Evolutionary conservation across 768 basidiomycete genomes (phyloP).

Genomic region (Pilatotrama ljubarskyi): DNA sequence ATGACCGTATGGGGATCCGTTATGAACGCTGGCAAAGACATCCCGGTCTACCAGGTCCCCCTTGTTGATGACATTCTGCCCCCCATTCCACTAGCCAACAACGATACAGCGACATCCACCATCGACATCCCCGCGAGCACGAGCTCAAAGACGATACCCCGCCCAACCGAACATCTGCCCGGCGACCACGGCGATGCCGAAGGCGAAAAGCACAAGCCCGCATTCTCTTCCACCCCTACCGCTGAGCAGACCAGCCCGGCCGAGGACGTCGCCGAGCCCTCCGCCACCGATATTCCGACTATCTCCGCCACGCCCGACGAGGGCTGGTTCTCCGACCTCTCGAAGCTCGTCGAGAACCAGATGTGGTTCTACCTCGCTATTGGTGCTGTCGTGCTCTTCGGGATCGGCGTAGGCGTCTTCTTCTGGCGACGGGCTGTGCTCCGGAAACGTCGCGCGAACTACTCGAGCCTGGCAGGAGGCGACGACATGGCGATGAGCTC

Average conservation of each 20-base stretch:
- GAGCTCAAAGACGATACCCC: constrained; percentile 62
- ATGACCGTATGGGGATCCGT: constrained; percentile 91
- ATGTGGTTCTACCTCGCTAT: constrained; percentile 91
- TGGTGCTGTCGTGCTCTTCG: constrained; percentile 78
- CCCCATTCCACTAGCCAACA: constrained; percentile 36
- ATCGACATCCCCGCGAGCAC: constrained; percentile 35
- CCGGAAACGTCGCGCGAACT: constrained; percentile 41
- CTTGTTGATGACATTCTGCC: constrained; percentile 51
- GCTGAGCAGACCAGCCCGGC: constrained; percentile 9
- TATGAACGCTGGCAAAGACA: constrained; percentile 62
- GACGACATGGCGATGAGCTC: constrained; percentile 81
- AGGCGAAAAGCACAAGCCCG: constrained; percentile 80
- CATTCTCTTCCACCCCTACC: constrained; percentile 46
- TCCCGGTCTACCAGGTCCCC: constrained; percentile 62
- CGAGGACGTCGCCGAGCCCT: constrained; percentile 28
- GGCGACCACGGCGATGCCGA: constrained; percentile 78
- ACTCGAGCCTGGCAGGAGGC: constrained; percentile 58
- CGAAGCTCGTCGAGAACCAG: constrained; percentile 67
- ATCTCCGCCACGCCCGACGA: constrained; percentile 66
- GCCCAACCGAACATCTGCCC: constrained; percentile 87
- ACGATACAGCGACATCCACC: constrained; percentile 40
- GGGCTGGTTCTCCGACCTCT: constrained; percentile 84
- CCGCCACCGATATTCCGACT: constrained; percentile 18
- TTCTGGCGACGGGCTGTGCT: constrained; percentile 69
- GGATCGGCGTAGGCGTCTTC: constrained; percentile 65